phyloP scores from a whole-genome alignment of 176 grass and related monocot species.

The Carex cristatella region DNA sequence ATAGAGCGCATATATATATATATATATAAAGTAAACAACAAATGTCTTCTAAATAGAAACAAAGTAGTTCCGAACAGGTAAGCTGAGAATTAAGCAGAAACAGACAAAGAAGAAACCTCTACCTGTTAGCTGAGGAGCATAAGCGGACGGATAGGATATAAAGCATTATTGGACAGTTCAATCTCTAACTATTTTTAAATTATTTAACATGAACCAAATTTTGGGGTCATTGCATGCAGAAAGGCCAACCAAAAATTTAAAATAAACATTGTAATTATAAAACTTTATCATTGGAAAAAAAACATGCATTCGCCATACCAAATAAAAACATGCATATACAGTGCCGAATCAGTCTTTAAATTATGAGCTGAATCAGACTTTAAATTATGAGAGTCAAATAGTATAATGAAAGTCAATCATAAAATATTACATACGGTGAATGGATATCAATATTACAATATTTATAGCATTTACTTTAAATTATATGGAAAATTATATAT shows the following conservation, averaged over 20 bases:
- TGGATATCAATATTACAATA: too few relatives aligned
- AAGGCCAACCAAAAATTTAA: background rate
- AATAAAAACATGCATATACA: too few relatives aligned
- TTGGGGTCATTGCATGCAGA: background rate
- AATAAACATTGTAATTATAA: background rate
- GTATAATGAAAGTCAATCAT: too few relatives aligned
- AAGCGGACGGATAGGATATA: background rate
- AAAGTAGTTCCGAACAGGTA: background rate
- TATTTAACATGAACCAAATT: background rate
- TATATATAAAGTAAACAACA: background rate
- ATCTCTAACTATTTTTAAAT: background rate
- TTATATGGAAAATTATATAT: too few relatives aligned
- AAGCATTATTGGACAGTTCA: background rate
- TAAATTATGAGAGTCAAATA: too few relatives aligned
- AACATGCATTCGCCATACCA: background rate
- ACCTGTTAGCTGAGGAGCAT: constrained; percentile 5
- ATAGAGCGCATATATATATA: background rate
- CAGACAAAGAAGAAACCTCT: constrained; percentile 7
- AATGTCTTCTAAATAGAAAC: constrained; percentile 1
- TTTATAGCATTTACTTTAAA: too few relatives aligned
- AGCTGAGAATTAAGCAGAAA: background rate
- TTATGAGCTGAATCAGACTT: too few relatives aligned
- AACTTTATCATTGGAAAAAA: background rate
- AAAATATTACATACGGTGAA: too few relatives aligned
- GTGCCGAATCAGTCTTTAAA: too few relatives aligned